Conservation (phyloP, 768 basidiomycete genomes). For the Kwoniella pini region DNA sequence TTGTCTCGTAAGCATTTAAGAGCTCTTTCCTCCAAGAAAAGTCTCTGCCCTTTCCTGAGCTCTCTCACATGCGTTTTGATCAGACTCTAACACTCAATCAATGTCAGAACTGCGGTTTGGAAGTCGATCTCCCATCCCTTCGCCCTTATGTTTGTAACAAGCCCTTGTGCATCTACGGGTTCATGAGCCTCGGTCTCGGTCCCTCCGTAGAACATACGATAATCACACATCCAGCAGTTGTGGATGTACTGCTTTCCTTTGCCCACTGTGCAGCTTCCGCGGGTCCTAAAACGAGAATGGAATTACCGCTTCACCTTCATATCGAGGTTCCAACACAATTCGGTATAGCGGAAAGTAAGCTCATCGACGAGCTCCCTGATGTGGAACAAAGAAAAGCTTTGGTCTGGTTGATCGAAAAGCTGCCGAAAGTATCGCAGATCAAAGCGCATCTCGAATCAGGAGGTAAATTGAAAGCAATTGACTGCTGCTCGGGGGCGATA, state of each 20-base stretch:
- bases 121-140: conserved; percentile 25
- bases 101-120: conserved; percentile 37
- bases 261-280: conserved; percentile 32
- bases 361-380: conserved; percentile 23
- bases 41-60: too few relatives aligned
- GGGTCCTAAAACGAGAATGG: conserved; percentile 25
- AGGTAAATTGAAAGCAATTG: conserved; percentile 12
- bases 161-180: conserved; percentile 32
- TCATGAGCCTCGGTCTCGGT: conserved; percentile 39
- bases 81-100: too few relatives aligned
- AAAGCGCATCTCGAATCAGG: conserved; percentile 19
- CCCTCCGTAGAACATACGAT: conserved; percentile 40
- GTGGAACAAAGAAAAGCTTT: conserved; percentile 20
- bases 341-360: conserved; percentile 1
- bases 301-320: conserved; percentile 28
- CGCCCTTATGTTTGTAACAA: conserved; percentile 40
- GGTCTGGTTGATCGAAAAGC: conserved; percentile 31
- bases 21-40: background rate
- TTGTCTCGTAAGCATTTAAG: conserved; percentile 26
- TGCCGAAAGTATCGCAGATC: conserved; percentile 32
- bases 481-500: conserved; percentile 18
- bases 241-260: conserved; percentile 36
- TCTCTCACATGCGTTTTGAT: too few relatives aligned
- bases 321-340: conserved; percentile 30
- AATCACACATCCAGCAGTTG: conserved; percentile 33